Percentiles rank a stretch among this genome's conserved stretches.
Conservation (phyloP, 2,329 filamentous ascomycete species). For the Curvularia hawaiiensis region DNA sequence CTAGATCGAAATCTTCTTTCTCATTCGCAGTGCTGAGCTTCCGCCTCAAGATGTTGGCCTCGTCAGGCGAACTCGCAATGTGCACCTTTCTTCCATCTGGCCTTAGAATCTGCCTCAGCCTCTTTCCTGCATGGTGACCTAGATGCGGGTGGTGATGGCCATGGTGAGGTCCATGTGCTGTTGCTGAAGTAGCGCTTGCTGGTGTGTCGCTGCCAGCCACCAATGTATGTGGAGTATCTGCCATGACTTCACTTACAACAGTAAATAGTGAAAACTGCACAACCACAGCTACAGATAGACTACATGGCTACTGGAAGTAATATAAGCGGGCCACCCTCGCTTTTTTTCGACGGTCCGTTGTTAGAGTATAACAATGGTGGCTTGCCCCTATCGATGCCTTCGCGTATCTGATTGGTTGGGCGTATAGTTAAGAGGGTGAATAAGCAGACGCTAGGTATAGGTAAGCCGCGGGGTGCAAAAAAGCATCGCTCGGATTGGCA, state of each 20-base stretch:
- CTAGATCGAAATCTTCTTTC: slow-evolving; percentile 58
- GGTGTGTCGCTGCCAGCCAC: slow-evolving; percentile 9
- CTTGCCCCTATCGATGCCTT: slow-evolving; percentile 6
- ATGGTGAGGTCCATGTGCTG: slow-evolving; percentile 1
- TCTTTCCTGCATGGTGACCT: slow-evolving; percentile 43
- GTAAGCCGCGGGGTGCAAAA: slow-evolving; percentile 8
- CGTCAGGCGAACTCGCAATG: slow-evolving; percentile 61
- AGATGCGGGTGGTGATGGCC: slow-evolving; percentile 29
- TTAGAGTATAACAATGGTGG: neutral
- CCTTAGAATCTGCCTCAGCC: slow-evolving; percentile 59
- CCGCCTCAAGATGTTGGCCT: slow-evolving; percentile 55
- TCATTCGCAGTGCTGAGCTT: slow-evolving; percentile 48
- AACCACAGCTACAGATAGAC: neutral
- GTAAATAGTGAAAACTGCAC: neutral
- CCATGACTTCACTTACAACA: slow-evolving; percentile 4
- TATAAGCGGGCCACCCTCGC: neutral
- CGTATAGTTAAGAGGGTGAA: slow-evolving; percentile 7
- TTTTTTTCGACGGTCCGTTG: neutral
- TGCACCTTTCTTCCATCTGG: slow-evolving; percentile 63
- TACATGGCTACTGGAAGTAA: too few species aligned
- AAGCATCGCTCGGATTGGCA: neutral
- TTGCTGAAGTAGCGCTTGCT: slow-evolving; percentile 1
- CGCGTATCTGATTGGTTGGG: slow-evolving; percentile 8
- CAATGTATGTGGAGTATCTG: slow-evolving; percentile 12
- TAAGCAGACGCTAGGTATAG: slow-evolving; percentile 11